phyloP scores from a whole-genome alignment of 75 land plant genomes.

The Sequoia sempervirens region DNA sequence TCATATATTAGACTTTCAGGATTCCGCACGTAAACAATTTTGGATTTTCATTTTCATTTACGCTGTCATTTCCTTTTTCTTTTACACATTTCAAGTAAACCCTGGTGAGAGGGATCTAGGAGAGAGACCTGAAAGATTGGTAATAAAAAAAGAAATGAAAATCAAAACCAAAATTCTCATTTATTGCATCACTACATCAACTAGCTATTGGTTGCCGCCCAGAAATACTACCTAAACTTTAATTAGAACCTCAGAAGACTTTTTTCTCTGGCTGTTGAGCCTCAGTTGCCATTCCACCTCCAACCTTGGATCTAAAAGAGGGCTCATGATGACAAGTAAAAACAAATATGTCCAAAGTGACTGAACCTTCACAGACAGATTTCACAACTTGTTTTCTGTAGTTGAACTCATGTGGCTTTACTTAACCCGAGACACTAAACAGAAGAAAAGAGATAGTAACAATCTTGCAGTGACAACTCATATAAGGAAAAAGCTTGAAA shows the following conservation, averaged over 20 bases:
- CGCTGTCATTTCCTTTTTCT: background rate
- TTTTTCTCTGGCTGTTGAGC: background rate
- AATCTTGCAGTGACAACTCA: background rate
- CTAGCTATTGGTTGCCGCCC: background rate
- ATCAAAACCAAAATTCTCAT: background rate
- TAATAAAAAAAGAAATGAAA: no score
- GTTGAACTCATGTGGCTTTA: background rate
- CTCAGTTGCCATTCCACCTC: background rate
- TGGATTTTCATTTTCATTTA: background rate
- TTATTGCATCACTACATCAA: background rate
- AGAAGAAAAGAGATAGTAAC: background rate
- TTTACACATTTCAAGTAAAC: background rate
- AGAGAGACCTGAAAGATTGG: no score
- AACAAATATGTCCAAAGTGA: background rate
- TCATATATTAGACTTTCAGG: background rate
- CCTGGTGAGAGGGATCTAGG: background rate
- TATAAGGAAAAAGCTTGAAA: background rate
- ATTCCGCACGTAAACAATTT: background rate
- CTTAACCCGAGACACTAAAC: background rate
- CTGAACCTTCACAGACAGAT: background rate
- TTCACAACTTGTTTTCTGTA: background rate
- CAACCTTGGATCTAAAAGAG: background rate
- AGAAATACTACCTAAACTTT: background rate
- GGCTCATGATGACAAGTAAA: background rate
- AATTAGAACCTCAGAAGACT: background rate